phyloP scores from a whole-genome alignment of 345 rosid species.

The Arabis alpina region DNA sequence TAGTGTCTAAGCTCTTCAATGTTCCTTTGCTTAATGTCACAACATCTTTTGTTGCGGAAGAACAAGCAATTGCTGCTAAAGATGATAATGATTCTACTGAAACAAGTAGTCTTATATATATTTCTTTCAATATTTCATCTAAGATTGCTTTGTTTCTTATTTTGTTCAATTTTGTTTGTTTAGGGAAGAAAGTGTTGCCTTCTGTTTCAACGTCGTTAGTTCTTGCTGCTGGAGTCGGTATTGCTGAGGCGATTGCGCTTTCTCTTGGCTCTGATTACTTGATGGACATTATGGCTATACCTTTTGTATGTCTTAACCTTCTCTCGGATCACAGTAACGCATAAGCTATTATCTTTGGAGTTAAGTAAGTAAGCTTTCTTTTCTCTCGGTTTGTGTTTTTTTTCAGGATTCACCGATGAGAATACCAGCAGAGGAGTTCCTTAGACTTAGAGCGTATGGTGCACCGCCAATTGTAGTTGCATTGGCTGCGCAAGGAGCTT shows the following conservation, averaged over 20 bases:
- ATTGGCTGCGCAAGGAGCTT: slow-evolving; percentile 94
- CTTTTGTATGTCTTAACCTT: slow-evolving; percentile 63
- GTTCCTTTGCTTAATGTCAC: slow-evolving; percentile 90
- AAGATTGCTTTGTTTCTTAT: slow-evolving; percentile 6
- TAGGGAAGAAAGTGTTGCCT: slow-evolving; percentile 63
- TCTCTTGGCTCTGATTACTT: slow-evolving; percentile 75
- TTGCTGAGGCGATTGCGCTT: slow-evolving; percentile 81
- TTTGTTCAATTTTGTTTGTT: background rate
- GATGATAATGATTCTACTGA: slow-evolving; percentile 22
- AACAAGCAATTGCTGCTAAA: slow-evolving; percentile 56
- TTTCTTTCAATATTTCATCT: background rate
- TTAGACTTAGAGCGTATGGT: slow-evolving; percentile 78
- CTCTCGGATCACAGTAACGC: slow-evolving; percentile 9
- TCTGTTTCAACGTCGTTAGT: slow-evolving; percentile 79
- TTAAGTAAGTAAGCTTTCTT: background rate
- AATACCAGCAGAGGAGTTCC: slow-evolving; percentile 81
- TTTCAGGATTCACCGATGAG: slow-evolving; percentile 94
- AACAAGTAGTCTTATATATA: slow-evolving; percentile 34
- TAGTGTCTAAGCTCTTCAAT: slow-evolving; percentile 84
- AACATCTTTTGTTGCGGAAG: slow-evolving; percentile 95
- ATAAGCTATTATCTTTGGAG: slow-evolving; percentile 9
- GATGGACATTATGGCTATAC: slow-evolving; percentile 92
- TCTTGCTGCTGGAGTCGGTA: slow-evolving; percentile 80
- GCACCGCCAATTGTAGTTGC: slow-evolving; percentile 95
- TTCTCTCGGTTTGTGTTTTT: slow-evolving; percentile 4